Evolutionary conservation across 148 eudicot genomes (phyloP), one percentile per base, ranked within the genome.

Genomic region (Amaranthus hypochondriacus): DNA sequence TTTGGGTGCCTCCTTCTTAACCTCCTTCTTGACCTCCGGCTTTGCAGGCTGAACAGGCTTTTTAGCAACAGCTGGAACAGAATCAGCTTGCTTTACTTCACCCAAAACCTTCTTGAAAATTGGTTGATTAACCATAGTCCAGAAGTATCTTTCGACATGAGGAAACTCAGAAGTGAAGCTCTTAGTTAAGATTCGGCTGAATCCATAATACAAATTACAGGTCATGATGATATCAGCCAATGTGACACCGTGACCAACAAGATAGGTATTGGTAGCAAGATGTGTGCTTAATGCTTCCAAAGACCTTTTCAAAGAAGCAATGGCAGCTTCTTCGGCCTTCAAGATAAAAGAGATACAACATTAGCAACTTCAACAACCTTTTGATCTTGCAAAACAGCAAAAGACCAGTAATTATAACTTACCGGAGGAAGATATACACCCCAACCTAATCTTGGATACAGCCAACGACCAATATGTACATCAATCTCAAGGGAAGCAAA

Each of bases 61-160:
- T 82, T 87, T 91, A 52, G 82, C 60, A 77, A 86, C 6, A 13
- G 88, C 80, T 21, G 86, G 91, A 72, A 91, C 75, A 48, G 86
- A 73, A 43, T 78, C 84, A 3, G 82, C 59, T 77, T 89, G 97
- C 61, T 85, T 70, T 44, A 89, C 81, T 62, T 83, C 89, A 60
- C 93, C 93, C 65, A 86, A 56, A 2, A 89, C 72, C 86, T 91
- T 91, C 76, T 79, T 81, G 62, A 91, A 79, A 48, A 86, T 89
- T 62, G 97, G 92, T 70, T 91, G 94, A 68, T 91, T 91, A 67
- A 85, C 84, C 85, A 89, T 44, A 8, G 97, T 89, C 97, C 97
- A 91, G 39, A 89, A 81, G 73, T 89, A 89, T 77, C 97, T 84
- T 81, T 91, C 97, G 18, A 91, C 90, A 69, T 89, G 92, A 21